Conservation (phyloP, 441 rosid genomes). For the Mallotus repandus region DNA sequence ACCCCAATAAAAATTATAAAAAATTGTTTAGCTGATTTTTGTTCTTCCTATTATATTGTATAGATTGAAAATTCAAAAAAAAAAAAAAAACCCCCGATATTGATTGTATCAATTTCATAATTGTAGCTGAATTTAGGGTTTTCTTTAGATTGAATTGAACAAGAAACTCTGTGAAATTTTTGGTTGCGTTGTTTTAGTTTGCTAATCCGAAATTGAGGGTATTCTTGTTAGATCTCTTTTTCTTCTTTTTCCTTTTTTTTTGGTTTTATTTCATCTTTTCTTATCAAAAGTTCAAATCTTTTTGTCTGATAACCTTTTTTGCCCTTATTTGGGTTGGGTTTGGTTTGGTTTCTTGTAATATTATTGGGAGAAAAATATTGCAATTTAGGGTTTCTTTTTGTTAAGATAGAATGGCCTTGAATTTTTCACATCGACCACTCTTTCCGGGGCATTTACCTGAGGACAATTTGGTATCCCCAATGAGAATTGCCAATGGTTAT, state of each 20-base stretch:
- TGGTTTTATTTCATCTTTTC: neutral
- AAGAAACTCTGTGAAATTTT: constrained; percentile 72
- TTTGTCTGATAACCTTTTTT: neutral
- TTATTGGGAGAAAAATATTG: constrained; percentile 11
- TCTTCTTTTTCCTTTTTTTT: constrained; percentile 9
- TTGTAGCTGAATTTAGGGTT: constrained; percentile 31
- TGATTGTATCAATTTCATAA: constrained; percentile 3
- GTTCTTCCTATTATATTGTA: constrained; percentile 4
- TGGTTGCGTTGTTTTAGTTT: constrained; percentile 85
- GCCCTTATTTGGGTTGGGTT: constrained; percentile 13
- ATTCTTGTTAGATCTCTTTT: constrained; percentile 45
- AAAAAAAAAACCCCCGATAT: neutral
- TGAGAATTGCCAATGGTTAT: constrained; percentile 63
- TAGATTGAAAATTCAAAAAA: neutral
- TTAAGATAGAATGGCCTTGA: constrained; percentile 64
- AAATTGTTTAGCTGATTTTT: constrained; percentile 18
- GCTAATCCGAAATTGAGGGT: constrained; percentile 85
- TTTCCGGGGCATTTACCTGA: constrained; percentile 61
- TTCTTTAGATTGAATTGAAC: neutral
- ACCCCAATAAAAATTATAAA: constrained; percentile 37
- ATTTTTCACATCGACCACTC: constrained; percentile 69
- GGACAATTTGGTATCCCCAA: constrained; percentile 63
- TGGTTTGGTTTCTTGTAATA: constrained; percentile 17
- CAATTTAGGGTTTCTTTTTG: constrained; percentile 25
- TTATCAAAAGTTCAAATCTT: neutral